These are phyloP conservation scores for Helotiales sp. DNA, from an alignment of 2,329 filamentous ascomycete genomes.

Conservation along the genomic window DNA sequence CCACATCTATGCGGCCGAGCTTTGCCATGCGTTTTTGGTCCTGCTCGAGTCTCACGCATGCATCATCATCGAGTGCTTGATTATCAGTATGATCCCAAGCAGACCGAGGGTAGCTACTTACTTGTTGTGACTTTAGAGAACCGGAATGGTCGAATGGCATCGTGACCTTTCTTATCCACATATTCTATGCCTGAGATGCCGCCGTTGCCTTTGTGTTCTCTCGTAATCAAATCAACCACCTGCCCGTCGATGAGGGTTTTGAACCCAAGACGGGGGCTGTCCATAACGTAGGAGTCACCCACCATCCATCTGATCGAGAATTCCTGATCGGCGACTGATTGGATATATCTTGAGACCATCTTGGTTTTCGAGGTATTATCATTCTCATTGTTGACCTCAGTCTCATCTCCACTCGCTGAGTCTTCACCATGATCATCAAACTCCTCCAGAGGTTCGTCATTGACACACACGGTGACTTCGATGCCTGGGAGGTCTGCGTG, in stretches of 20 bases:
- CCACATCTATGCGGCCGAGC: slow-evolving; percentile 9
- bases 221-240: not conserved
- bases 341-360: slow-evolving; percentile 1
- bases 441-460: not conserved
- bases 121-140: slow-evolving; percentile 11
- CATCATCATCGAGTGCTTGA: slow-evolving; percentile 7
- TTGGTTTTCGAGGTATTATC: not conserved
- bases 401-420: not conserved
- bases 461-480: not conserved
- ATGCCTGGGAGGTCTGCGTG: not conserved
- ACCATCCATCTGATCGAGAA: not conserved
- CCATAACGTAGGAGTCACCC: not conserved
- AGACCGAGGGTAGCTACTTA: not conserved
- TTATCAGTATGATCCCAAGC: not conserved
- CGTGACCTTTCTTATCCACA: not conserved
- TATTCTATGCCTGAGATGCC: not conserved
- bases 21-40: slow-evolving; percentile 6
- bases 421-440: not conserved
- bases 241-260: not conserved
- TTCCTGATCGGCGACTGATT: not conserved
- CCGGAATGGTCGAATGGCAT: not conserved
- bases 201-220: not conserved
- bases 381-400: not conserved
- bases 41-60: not conserved
- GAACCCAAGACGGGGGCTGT: not conserved